These are phyloP conservation scores for Pisolithus tinctorius DNA, from an alignment of 768 basidiomycete species.

Conservation along the genomic window DNA sequence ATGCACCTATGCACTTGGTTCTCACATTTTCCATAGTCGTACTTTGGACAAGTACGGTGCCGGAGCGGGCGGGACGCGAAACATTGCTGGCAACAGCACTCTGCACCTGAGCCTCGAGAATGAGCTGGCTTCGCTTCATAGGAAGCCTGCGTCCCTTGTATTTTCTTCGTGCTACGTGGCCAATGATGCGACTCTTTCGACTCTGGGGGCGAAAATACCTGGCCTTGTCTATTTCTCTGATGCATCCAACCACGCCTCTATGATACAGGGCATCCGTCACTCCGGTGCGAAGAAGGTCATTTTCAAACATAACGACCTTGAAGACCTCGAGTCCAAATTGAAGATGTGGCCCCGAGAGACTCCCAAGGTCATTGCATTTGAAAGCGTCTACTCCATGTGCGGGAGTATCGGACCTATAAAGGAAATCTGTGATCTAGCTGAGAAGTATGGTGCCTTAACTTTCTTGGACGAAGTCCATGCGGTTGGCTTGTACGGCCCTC, in stretches of 20 bases:
- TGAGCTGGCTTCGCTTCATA: constrained; percentile 86
- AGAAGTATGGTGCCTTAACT: constrained; percentile 94
- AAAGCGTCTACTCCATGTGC: constrained; percentile 99
- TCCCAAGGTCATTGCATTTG: constrained; percentile 97
- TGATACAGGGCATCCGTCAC: constrained; percentile 99
- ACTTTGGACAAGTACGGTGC: constrained; percentile 94
- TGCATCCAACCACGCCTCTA: constrained; percentile 94
- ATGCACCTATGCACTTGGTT: not conserved
- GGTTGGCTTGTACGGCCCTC: constrained; percentile 93
- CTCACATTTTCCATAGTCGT: constrained; percentile 47
- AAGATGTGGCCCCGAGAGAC: constrained; percentile 82
- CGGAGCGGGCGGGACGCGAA: constrained; percentile 96
- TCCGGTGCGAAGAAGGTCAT: constrained; percentile 91
- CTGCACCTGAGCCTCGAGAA: constrained; percentile 92
- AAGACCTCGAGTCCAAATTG: constrained; percentile 87
- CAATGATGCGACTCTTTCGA: constrained; percentile 94
- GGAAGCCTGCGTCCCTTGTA: constrained; percentile 88
- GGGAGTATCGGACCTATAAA: constrained; percentile 94
- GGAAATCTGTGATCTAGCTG: constrained; percentile 94
- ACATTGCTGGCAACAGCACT: constrained; percentile 98
- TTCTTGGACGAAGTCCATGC: constrained; percentile 97
- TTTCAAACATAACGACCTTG: constrained; percentile 95
- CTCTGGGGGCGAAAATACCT: constrained; percentile 93
- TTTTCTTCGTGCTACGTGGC: constrained; percentile 99
- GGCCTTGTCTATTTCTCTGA: constrained; percentile 97